phyloP scores from a whole-genome alignment of 2,329 filamentous ascomycete species.

The Corynespora cassiicola region DNA sequence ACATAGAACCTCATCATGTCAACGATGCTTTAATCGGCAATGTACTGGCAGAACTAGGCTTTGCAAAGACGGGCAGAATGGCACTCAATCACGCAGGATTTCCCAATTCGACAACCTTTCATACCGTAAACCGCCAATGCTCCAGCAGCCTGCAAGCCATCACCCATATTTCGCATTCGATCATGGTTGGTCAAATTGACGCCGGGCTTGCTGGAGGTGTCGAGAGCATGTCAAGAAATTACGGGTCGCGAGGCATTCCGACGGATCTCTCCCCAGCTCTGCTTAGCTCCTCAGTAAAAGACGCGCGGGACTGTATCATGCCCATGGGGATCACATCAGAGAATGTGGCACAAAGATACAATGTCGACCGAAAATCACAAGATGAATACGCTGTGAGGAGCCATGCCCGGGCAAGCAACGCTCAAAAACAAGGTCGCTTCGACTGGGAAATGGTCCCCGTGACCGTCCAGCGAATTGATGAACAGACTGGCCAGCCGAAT shows the following conservation, averaged over 20 bases:
- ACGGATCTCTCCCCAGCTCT: slow-evolving; percentile 77
- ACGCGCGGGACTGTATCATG: slow-evolving; percentile 84
- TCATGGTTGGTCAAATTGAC: slow-evolving; percentile 79
- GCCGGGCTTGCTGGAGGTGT: slow-evolving; percentile 86
- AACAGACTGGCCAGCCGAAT: slow-evolving; percentile 76
- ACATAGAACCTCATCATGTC: slow-evolving; percentile 29
- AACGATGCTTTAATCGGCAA: slow-evolving; percentile 63
- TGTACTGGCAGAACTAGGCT: slow-evolving; percentile 80
- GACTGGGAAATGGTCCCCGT: slow-evolving; percentile 94
- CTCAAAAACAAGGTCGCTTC: slow-evolving; percentile 88
- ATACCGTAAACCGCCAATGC: slow-evolving; percentile 91
- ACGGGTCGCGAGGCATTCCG: slow-evolving; percentile 74
- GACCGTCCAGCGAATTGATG: slow-evolving; percentile 77
- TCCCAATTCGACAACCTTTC: slow-evolving; percentile 84
- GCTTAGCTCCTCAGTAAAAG: slow-evolving; percentile 73
- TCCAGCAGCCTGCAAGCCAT: slow-evolving; percentile 94
- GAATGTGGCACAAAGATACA: slow-evolving; percentile 90
- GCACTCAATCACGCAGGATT: slow-evolving; percentile 89
- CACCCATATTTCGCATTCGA: slow-evolving; percentile 90
- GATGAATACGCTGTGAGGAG: slow-evolving; percentile 87
- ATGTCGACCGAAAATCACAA: slow-evolving; percentile 77
- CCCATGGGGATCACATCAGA: slow-evolving; percentile 99
- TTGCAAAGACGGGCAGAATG: slow-evolving; percentile 88
- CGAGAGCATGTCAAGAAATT: slow-evolving; percentile 90
- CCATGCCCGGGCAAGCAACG: slow-evolving; percentile 82